Evolutionary conservation across 108 stramenopile species (phyloP).

Genomic region (Nitzschia palea): DNA sequence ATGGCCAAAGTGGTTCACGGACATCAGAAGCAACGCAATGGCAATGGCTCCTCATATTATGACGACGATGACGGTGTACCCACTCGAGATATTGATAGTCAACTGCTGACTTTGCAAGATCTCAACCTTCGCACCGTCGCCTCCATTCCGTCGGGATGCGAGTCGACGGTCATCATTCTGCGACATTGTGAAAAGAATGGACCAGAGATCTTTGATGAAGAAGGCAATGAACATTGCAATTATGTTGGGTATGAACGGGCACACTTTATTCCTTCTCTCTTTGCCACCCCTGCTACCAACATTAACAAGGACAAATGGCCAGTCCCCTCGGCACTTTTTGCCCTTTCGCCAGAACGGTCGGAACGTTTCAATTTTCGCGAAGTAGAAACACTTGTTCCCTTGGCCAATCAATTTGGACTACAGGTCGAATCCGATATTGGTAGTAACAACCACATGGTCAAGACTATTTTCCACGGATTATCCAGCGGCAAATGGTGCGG

Average conservation of each 20-base stretch:
- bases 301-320: conserved; percentile 32
- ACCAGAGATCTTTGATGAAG: conserved; percentile 17
- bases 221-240: conserved; percentile 45
- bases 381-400: conserved; percentile 42
- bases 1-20: background rate
- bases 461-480: conserved; percentile 22
- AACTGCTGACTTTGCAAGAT: background rate
- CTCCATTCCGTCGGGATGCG: conserved; percentile 35
- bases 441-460: conserved; percentile 7
- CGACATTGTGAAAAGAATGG: conserved; percentile 61
- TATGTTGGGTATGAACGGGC: conserved; percentile 49
- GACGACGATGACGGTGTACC: background rate
- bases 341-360: conserved; percentile 21
- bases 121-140: background rate
- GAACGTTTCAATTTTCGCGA: conserved; percentile 47
- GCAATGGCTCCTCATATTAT: background rate
- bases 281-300: conserved; percentile 15
- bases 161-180: conserved; percentile 46
- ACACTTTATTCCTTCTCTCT: conserved; percentile 32
- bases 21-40: background rate
- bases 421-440: conserved; percentile 11
- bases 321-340: conserved; percentile 40
- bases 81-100: background rate
- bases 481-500: conserved; percentile 34
- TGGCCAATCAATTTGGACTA: conserved; percentile 26